Evolutionary conservation across 768 basidiomycete genomes (phyloP), one percentile per base, ranked within the genome.

Genomic region (Tulasnella sp.): DNA sequence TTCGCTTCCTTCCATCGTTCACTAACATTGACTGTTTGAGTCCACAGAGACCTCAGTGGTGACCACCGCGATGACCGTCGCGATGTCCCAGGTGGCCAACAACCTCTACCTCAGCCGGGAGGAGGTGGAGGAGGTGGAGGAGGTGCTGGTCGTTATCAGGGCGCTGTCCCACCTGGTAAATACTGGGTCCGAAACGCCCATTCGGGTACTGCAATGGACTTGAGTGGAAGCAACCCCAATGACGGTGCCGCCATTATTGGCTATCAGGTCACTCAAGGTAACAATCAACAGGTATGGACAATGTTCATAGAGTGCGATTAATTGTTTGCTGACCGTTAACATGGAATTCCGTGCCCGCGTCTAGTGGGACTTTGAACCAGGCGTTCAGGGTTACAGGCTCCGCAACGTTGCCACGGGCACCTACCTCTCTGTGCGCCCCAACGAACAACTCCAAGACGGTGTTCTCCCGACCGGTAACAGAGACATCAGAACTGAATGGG

Each of bases 251-350:
- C 40, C 23, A 37, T 73, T 23, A 73, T 73, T 42, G 71, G 71
- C 13, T 73, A 73, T 29, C 46, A 42, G n/a, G 71, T 48, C 37
- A 48, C 40, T 32, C 40, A 48, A 42, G 71, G 71, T 3, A 42
- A 73, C 39, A 73, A 73, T 37, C 71, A 73, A 73, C 40, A 73
- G 71, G 71, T 73, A 42, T 29, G 71, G 40, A 26, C 37, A 7
- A 7, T 13, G 10, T 26, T 73, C 46, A n/a, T 23, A 15, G 71
- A 6, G 18, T 4, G 26, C 6, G 37, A 16, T 40, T 26, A 0
- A 29, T 11, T 4, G 6, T 26, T 15, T 35, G 5, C 16, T 67
- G 61, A 67, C 4, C 23, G 5, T 15, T 29, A 35, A 35, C 32
- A 35, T 5, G 3, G 29, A 5, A 23, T 23, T 13, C n/a, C 35